These are phyloP conservation scores for Saccharomycopsis sp. DNA, from an alignment of 805 yeast genomes.

Conservation along the genomic window DNA sequence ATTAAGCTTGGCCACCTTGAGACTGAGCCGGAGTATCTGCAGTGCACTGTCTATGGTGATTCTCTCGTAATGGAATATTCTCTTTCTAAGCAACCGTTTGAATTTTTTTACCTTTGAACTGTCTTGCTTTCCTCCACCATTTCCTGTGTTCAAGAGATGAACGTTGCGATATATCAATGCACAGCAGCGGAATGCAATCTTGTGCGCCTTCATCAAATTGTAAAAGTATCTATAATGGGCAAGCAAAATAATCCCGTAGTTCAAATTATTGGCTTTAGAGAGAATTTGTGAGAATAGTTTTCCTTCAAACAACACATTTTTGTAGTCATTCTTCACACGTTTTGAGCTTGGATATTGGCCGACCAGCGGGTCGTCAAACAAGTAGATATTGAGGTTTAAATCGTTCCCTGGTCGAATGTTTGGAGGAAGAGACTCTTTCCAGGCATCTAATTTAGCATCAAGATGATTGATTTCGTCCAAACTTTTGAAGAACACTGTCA, in stretches of 20 bases:
- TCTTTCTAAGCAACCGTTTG: background rate
- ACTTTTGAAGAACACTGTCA: constrained; percentile 6
- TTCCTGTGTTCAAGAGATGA: no score
- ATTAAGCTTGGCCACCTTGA: background rate
- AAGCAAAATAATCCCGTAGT: constrained; percentile 1
- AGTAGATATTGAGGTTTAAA: background rate
- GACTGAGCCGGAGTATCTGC: background rate
- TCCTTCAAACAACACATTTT: background rate
- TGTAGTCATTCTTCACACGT: no score
- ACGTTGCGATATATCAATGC: constrained; percentile 1
- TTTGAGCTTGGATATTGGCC: no score
- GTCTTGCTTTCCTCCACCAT: no score
- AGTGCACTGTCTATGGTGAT: background rate
- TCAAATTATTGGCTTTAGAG: background rate
- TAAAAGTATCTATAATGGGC: constrained; percentile 4
- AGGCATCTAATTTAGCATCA: constrained; percentile 8
- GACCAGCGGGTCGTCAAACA: background rate
- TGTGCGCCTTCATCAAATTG: constrained; percentile 8
- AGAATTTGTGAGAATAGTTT: background rate
- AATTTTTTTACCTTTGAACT: background rate
- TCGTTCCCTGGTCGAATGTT: constrained; percentile 13
- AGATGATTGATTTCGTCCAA: constrained; percentile 11
- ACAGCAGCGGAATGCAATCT: constrained; percentile 9
- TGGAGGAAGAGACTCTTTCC: constrained; percentile 15
- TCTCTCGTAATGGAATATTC: background rate